Evolutionary conservation across 345 rosid genomes (phyloP).

Genomic region (Citrus maxima): DNA sequence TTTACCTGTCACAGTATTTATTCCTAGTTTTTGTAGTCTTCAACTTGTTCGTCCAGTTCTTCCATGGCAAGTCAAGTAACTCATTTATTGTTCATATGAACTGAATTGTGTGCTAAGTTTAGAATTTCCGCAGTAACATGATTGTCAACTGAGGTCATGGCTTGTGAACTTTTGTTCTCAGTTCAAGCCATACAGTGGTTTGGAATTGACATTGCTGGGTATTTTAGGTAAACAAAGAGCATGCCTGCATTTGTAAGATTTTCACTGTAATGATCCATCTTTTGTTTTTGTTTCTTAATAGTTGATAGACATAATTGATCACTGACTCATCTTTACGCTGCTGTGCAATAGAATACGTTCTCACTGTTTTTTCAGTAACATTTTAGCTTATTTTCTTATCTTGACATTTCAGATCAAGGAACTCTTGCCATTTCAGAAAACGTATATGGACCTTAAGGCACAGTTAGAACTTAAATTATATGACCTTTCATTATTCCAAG

Average conservation of each 20-base stretch:
- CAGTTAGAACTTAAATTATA: slow-evolving; percentile 84
- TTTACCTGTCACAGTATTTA: neutral
- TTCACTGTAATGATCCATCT: neutral
- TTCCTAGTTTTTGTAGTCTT: neutral
- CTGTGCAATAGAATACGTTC: neutral
- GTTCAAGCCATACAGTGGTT: neutral
- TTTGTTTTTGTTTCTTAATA: neutral
- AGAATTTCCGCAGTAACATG: neutral
- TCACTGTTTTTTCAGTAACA: neutral
- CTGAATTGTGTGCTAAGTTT: neutral
- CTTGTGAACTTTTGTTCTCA: neutral
- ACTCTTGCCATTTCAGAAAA: slow-evolving; percentile 71
- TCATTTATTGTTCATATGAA: neutral
- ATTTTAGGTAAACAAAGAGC: neutral
- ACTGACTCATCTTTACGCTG: neutral
- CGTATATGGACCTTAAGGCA: slow-evolving; percentile 60
- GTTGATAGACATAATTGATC: neutral
- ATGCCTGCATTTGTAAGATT: neutral
- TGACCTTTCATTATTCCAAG: slow-evolving; percentile 83
- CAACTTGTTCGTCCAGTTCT: neutral
- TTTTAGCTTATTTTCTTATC: slow-evolving; percentile 17
- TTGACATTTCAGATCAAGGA: slow-evolving; percentile 65
- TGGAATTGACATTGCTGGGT: neutral
- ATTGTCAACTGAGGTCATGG: neutral
- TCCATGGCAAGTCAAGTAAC: neutral